A percentile compares a stretch with the other conserved stretches of the same genome.
Evolutionary conservation across 2,329 filamentous ascomycete genomes (phyloP).

Genomic region (Dothiorella sarmentorum): DNA sequence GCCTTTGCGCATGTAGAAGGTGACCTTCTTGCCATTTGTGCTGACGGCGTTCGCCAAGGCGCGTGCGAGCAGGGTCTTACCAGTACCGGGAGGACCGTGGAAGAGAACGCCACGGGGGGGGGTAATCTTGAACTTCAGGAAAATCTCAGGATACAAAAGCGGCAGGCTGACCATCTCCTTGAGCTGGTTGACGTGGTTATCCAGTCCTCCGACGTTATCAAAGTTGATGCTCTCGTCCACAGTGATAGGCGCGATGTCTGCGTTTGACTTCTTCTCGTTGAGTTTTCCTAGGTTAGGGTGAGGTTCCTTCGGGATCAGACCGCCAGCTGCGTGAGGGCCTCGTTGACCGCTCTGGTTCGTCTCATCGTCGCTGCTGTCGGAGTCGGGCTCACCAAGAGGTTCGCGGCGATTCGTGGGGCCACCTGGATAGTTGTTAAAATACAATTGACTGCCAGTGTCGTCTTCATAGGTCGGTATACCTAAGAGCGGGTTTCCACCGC

Average conservation of each 20-base stretch:
- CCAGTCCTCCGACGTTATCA: conserved; percentile 85
- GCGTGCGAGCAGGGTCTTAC: conserved; percentile 93
- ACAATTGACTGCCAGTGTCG: no score
- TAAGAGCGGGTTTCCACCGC: conserved; percentile 67
- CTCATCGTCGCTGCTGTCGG: conserved; percentile 96
- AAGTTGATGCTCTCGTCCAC: conserved; percentile 92
- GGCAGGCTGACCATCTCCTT: conserved; percentile 99
- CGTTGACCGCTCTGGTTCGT: conserved; percentile 5
- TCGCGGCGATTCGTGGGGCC: conserved; percentile 46
- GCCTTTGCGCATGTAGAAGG: conserved; percentile 99
- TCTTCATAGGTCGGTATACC: conserved; percentile 59
- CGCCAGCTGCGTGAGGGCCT: conserved; percentile 24
- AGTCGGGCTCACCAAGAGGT: conserved; percentile 47
- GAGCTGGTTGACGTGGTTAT: conserved; percentile 91
- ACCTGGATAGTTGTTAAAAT: no score
- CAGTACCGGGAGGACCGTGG: conserved; percentile 93
- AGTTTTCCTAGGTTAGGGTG: conserved; percentile 90
- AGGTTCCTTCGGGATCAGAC: no score
- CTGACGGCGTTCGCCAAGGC: conserved; percentile 89
- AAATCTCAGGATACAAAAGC: conserved; percentile 90
- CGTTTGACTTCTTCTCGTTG: conserved; percentile 86
- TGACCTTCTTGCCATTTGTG: conserved; percentile 86
- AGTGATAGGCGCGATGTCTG: conserved; percentile 90
- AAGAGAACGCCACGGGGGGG: conserved; percentile 94
- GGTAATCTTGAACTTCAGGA: conserved; percentile 85